Base-by-base conservation (phyloP, 495 filamentous ascomycete species). In the Extremus antarcticus region DNA sequence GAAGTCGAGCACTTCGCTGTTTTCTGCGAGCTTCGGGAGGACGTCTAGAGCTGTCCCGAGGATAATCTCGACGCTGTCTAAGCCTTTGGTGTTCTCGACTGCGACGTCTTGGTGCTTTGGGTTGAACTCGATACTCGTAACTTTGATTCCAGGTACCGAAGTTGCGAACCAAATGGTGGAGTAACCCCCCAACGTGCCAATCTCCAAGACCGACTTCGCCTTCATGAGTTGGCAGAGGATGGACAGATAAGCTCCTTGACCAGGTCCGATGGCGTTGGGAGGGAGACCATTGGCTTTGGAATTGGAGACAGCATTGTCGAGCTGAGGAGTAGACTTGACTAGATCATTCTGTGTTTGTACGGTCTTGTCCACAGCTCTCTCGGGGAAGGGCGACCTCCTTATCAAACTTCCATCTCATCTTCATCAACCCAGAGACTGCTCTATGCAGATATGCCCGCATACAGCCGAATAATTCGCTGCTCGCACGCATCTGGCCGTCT, bases 131-230 rank as follows among this genome's bases (percentile, higher is more conserved):
- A 80, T 65, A 40, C 65, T 74, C 0, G 74, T 77, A 0, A 79
- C 66, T 39, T 69, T 65, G 21, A 63, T 66, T 25, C 60, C 70
- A 39, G 69, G 65, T 53, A 51, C 63, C n/a, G 60, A 64, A 25
- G 57, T 55, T 20, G 75, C 74, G 39, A 79, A 68, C 68, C 74
- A 78, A 62, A 80, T 78, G 32, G 69, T 66, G 3, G 70, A 72
- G 65, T 76, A 77, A 24, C 72, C 76, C 35, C 76, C 76, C 24
- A 80, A 61, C 0, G 76, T 77, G 24, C 76, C 77, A 41, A 80
- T 60, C 50, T 80, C 77, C 43, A 80, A 74, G 8, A 73, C 69
- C 25, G 66, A 62, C 22, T 69, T 68, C 43, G 71, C 73, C 35
- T 57, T 51, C 3, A 65, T 45, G 19, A 72, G 40, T 21, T 64